Evolutionary conservation across 2,329 filamentous ascomycete species (phyloP).

Genomic region (Elsinoe arachidis): DNA sequence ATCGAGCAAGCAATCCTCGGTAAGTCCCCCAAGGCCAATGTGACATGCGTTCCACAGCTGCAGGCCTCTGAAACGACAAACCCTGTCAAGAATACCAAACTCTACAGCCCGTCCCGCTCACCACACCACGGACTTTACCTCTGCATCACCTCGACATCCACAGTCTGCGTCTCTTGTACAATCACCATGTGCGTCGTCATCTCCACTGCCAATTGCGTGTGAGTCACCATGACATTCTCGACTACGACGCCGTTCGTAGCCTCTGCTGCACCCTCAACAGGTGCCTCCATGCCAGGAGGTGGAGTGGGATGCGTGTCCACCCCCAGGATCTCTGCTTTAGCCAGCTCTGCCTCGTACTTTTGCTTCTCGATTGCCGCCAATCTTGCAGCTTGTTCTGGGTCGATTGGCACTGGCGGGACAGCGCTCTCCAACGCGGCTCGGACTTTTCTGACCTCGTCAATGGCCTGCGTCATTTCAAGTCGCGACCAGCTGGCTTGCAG

Average conservation of each 20-base stretch:
- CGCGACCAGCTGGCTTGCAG: slow-evolving; percentile 28
- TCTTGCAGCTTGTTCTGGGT: background rate
- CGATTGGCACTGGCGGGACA: slow-evolving; percentile 1
- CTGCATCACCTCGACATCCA: background rate
- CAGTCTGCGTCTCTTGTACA: slow-evolving; percentile 6
- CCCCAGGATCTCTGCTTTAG: slow-evolving; percentile 4
- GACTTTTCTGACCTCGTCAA: slow-evolving; percentile 23
- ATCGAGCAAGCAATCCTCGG: background rate
- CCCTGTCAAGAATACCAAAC: background rate
- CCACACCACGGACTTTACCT: slow-evolving; percentile 7
- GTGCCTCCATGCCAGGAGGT: background rate
- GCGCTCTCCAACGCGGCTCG: slow-evolving; percentile 17
- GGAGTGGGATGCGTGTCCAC: background rate
- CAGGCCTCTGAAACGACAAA: background rate
- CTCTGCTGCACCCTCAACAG: background rate
- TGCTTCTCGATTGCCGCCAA: slow-evolving; percentile 3
- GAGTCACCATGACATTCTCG: slow-evolving; percentile 1
- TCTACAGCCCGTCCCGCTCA: background rate
- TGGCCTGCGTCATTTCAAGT: slow-evolving; percentile 23
- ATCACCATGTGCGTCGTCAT: slow-evolving; percentile 7
- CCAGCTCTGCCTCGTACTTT: slow-evolving; percentile 6
- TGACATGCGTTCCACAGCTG: slow-evolving; percentile 9
- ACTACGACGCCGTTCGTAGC: background rate
- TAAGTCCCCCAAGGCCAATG: background rate
- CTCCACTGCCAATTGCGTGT: slow-evolving; percentile 1